phyloP scores from a whole-genome alignment of 23 red algal species.

The Cyanidiococcus yangmingshanensis region DNA sequence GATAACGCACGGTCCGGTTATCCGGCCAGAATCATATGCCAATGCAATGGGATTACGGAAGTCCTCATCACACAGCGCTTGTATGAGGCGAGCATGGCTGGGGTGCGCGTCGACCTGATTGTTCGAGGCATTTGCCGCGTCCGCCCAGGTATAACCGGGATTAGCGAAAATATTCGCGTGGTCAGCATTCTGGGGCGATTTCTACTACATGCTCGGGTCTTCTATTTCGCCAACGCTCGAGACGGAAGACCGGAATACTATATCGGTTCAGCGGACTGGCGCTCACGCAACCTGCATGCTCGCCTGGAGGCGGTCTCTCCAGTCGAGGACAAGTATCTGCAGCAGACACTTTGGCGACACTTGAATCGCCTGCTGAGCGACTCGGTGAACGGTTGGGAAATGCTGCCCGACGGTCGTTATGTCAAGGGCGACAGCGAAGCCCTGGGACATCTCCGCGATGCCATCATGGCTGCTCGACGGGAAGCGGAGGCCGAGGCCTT shows the following conservation, averaged over 20 bases:
- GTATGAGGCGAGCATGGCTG: slow-evolving; percentile 72
- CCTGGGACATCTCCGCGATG: not conserved
- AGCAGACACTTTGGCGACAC: slow-evolving; percentile 48
- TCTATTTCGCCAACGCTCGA: slow-evolving; percentile 59
- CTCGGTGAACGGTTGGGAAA: slow-evolving; percentile 49
- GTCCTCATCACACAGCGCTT: slow-evolving; percentile 50
- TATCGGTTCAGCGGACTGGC: slow-evolving; percentile 93
- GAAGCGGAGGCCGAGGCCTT: not conserved
- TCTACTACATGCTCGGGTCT: slow-evolving; percentile 74
- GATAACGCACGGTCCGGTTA: slow-evolving; percentile 58
- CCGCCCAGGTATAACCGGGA: slow-evolving; percentile 65
- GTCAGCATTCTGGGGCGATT: slow-evolving; percentile 74
- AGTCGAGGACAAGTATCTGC: slow-evolving; percentile 51
- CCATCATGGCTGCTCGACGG: not conserved
- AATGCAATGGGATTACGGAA: slow-evolving; percentile 89
- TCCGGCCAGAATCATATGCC: slow-evolving; percentile 60
- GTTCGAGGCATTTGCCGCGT: slow-evolving; percentile 65
- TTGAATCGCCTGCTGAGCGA: slow-evolving; percentile 56
- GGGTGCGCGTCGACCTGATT: slow-evolving; percentile 75
- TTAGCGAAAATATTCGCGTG: slow-evolving; percentile 80
- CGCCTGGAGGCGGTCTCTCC: slow-evolving; percentile 76
- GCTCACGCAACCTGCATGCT: slow-evolving; percentile 57
- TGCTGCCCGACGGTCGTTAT: slow-evolving; percentile 76
- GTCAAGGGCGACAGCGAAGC: slow-evolving; percentile 25
- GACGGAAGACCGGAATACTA: slow-evolving; percentile 39